Percentiles rank a stretch among this genome's conserved stretches.
phyloP scores from a whole-genome alignment of 805 yeast species.

The Barnettozyma siamensis region DNA sequence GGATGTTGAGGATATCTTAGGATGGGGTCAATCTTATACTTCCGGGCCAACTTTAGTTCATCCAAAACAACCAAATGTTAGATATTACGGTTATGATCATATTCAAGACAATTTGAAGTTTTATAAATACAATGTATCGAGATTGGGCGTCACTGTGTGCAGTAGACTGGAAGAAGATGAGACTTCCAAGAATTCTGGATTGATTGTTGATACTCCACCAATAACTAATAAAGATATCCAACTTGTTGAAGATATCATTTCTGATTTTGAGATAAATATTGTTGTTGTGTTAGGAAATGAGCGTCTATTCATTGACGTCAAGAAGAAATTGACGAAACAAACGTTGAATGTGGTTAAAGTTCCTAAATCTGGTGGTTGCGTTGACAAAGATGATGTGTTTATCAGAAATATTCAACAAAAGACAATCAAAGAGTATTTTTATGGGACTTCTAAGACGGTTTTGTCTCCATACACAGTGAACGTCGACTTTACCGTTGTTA shows the following conservation, averaged over 20 bases:
- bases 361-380: slow-evolving; percentile 70
- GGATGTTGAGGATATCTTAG: slow-evolving; percentile 57
- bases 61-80: slow-evolving; percentile 86
- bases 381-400: slow-evolving; percentile 65
- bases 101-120: slow-evolving; percentile 43
- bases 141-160: slow-evolving; percentile 31
- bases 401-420: slow-evolving; percentile 68
- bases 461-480: slow-evolving; percentile 86
- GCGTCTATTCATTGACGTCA: slow-evolving; percentile 56
- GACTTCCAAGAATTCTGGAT: slow-evolving; percentile 43
- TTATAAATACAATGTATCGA: slow-evolving; percentile 23
- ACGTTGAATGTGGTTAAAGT: slow-evolving; percentile 43
- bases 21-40: slow-evolving; percentile 74
- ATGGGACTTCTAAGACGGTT: slow-evolving; percentile 62
- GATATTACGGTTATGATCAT: slow-evolving; percentile 67
- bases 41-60: slow-evolving; percentile 73
- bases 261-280: slow-evolving; percentile 52
- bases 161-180: slow-evolving; percentile 46
- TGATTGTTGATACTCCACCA: slow-evolving; percentile 72
- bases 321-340: slow-evolving; percentile 38
- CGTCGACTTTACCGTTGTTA: slow-evolving; percentile 54
- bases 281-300: slow-evolving; percentile 76
- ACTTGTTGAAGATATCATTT: slow-evolving; percentile 49
- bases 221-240: slow-evolving; percentile 44
- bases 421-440: slow-evolving; percentile 80